A percentile compares a stretch with the other conserved stretches of the same genome.
Conservation (phyloP, 192 early-diverging fungal genomes). For the Coemansia asiatica region DNA sequence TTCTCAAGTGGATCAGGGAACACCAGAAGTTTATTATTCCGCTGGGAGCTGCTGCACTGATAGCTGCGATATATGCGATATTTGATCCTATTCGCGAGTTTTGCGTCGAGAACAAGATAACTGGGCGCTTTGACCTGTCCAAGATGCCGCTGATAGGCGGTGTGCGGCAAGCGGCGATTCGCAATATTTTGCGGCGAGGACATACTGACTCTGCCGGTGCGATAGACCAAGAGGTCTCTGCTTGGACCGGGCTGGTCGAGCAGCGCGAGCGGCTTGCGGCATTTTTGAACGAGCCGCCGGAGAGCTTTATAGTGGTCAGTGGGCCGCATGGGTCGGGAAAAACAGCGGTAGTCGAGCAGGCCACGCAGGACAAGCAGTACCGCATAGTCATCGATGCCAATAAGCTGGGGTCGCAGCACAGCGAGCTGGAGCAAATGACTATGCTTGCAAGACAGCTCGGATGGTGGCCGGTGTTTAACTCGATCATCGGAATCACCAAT, state of each 20-base stretch:
- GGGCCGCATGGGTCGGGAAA: constrained; percentile 89
- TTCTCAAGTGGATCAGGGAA: constrained; percentile 66
- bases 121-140: constrained; percentile 70
- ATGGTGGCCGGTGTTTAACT: constrained; percentile 90
- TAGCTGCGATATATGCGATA: constrained; percentile 73
- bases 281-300: constrained; percentile 59
- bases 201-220: neutral
- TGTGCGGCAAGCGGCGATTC: constrained; percentile 33
- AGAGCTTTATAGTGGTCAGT: constrained; percentile 79
- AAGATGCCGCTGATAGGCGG: constrained; percentile 39
- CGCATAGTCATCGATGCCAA: constrained; percentile 80
- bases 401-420: constrained; percentile 70
- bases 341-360: constrained; percentile 70
- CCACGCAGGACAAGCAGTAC: constrained; percentile 64
- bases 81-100: constrained; percentile 94
- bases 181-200: constrained; percentile 30
- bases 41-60: constrained; percentile 65
- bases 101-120: constrained; percentile 82
- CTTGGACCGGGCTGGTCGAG: constrained; percentile 50
- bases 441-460: constrained; percentile 81
- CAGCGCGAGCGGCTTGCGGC: constrained; percentile 41
- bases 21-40: constrained; percentile 80
- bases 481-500: constrained; percentile 67
- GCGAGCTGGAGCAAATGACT: constrained; percentile 72
- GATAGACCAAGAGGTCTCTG: constrained; percentile 19